These are phyloP conservation scores for Fusarium ambrosium DNA, from an alignment of 2,329 filamentous ascomycete species.

Conservation along the genomic window DNA sequence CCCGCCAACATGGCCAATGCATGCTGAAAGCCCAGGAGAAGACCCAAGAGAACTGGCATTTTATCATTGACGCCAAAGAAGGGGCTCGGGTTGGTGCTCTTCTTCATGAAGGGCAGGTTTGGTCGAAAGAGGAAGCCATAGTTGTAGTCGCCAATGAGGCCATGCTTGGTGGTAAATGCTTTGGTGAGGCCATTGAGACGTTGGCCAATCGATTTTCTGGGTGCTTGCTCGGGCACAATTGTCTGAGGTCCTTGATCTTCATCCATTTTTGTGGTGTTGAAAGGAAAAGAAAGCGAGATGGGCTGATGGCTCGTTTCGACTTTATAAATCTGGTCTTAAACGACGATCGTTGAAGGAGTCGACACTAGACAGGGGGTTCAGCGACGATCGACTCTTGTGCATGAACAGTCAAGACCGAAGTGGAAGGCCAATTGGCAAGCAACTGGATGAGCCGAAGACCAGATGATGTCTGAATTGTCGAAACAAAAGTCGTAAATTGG, in stretches of 20 bases:
- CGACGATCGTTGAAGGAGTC: constrained; percentile 13
- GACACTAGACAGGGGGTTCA: constrained; percentile 20
- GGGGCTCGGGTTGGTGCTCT: constrained; percentile 67
- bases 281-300: constrained; percentile 17
- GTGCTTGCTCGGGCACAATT: constrained; percentile 58
- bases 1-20: constrained; percentile 81
- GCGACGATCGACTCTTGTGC: constrained; percentile 15
- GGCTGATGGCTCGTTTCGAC: constrained; percentile 4
- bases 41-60: constrained; percentile 80
- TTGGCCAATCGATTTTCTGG: constrained; percentile 49
- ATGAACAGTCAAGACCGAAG: background rate
- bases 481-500: background rate
- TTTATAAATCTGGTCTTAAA: constrained; percentile 12
- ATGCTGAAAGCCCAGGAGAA: constrained; percentile 85
- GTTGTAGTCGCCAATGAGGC: constrained; percentile 88
- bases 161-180: constrained; percentile 72
- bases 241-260: constrained; percentile 67
- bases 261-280: constrained; percentile 59
- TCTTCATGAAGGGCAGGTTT: constrained; percentile 84
- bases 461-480: background rate
- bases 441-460: background rate
- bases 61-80: constrained; percentile 88
- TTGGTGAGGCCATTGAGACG: constrained; percentile 49
- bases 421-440: background rate
- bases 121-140: constrained; percentile 89